Percentiles rank a stretch among this genome's conserved stretches.
phyloP scores from a whole-genome alignment of 2,329 filamentous ascomycete genomes.

The Fonsecaea pugnacius region DNA sequence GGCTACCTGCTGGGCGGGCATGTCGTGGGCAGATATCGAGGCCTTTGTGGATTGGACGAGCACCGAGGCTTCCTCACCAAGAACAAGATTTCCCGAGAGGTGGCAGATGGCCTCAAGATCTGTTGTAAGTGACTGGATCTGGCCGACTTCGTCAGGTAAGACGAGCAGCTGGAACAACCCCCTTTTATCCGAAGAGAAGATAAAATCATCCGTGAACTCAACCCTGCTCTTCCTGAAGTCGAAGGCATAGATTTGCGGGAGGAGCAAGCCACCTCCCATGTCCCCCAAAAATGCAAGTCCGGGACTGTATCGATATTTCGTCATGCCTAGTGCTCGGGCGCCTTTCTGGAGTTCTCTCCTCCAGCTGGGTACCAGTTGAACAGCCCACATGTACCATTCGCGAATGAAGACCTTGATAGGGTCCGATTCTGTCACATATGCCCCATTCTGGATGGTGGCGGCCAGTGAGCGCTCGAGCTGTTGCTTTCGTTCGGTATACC shows the following conservation, averaged over 20 bases:
- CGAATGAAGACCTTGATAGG: constrained; percentile 42
- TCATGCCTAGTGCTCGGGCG: constrained; percentile 40
- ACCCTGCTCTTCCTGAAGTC: constrained; percentile 29
- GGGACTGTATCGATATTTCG: constrained; percentile 39
- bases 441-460: constrained; percentile 44
- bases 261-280: constrained; percentile 40
- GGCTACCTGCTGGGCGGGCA: constrained; percentile 21
- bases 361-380: constrained; percentile 43
- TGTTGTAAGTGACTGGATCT: constrained; percentile 20
- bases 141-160: constrained; percentile 33
- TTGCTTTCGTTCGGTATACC: constrained; percentile 47
- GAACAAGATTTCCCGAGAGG: constrained; percentile 17
- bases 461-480: constrained; percentile 45
- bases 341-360: constrained; percentile 41
- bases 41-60: constrained; percentile 27
- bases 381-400: constrained; percentile 42
- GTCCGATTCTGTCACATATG: constrained; percentile 41
- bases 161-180: constrained; percentile 44
- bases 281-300: constrained; percentile 44
- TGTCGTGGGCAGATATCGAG: not conserved
- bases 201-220: constrained; percentile 43
- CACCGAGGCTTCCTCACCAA: constrained; percentile 28
- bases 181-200: constrained; percentile 39
- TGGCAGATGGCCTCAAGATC: constrained; percentile 21
- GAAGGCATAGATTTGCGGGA: constrained; percentile 45